Evolutionary conservation across 2,329 filamentous ascomycete species (phyloP).

Genomic region (Penicillium psychrosexuale): DNA sequence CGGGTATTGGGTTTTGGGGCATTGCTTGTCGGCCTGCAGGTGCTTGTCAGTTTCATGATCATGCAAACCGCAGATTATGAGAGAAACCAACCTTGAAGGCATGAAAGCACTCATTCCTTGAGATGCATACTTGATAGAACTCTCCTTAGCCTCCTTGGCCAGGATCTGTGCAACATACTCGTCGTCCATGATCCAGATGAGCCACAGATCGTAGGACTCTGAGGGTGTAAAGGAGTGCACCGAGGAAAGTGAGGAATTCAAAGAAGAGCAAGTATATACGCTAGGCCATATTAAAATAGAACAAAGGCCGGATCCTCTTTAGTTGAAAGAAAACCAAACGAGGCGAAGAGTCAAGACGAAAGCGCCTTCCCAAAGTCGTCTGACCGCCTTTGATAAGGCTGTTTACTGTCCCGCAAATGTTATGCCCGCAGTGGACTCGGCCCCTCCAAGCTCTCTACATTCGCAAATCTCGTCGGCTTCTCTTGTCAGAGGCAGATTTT

Average conservation of each 20-base stretch:
- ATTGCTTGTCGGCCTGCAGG: slow-evolving; percentile 58
- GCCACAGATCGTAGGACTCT: slow-evolving; percentile 23
- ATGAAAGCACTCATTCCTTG: slow-evolving; percentile 69
- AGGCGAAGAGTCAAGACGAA: neutral
- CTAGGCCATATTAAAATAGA: neutral
- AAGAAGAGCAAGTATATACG: neutral
- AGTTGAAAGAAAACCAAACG: neutral
- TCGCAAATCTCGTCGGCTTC: neutral
- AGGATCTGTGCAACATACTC: slow-evolving; percentile 74
- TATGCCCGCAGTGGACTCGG: neutral
- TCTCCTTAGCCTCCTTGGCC: slow-evolving; percentile 72
- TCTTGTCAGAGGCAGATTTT: neutral
- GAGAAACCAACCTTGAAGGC: slow-evolving; percentile 48
- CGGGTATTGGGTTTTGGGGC: slow-evolving; percentile 85
- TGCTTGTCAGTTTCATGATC: slow-evolving; percentile 1
- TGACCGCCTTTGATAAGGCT: slow-evolving; percentile 12
- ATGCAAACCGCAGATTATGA: neutral
- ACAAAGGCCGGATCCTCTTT: neutral
- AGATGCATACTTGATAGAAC: slow-evolving; percentile 69
- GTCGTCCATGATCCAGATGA: slow-evolving; percentile 41
- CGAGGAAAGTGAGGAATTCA: neutral
- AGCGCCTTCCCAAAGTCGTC: slow-evolving; percentile 4
- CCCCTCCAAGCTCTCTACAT: neutral
- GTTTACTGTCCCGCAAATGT: slow-evolving; percentile 8
- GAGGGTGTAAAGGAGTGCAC: neutral